These are phyloP conservation scores for Penicillium lagena DNA, from an alignment of 495 filamentous ascomycete species.

Conservation along the genomic window DNA sequence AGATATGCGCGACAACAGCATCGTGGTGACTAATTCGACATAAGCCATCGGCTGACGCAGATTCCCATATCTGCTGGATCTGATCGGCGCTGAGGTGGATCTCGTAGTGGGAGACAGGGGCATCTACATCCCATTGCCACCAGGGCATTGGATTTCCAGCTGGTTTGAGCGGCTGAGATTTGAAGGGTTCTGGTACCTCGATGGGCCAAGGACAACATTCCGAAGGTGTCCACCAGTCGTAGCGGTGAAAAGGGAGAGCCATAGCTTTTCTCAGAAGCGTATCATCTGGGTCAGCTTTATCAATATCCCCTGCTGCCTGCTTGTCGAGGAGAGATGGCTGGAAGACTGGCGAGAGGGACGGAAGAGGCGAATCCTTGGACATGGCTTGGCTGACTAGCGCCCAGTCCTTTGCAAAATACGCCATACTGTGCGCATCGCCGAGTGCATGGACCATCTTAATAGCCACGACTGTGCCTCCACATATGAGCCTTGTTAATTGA, in stretches of 20 bases:
- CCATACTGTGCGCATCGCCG: constrained; percentile 40
- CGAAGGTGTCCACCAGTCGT: constrained; percentile 26
- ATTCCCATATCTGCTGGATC: constrained; percentile 9
- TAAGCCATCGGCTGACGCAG: background rate
- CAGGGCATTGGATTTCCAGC: constrained; percentile 17
- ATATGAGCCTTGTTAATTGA: constrained; percentile 32
- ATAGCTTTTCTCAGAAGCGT: constrained; percentile 5
- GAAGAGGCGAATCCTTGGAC: background rate
- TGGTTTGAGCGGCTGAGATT: constrained; percentile 3
- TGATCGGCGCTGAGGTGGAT: constrained; percentile 17
- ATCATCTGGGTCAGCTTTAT: constrained; percentile 12
- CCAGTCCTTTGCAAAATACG: constrained; percentile 42
- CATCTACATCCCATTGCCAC: constrained; percentile 16
- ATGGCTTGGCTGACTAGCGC: constrained; percentile 14
- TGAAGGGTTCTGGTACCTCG: constrained; percentile 10
- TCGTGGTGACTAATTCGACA: constrained; percentile 22
- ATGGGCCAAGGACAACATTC: constrained; percentile 4
- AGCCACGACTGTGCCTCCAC: constrained; percentile 35
- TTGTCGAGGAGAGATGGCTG: constrained; percentile 20
- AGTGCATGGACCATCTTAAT: constrained; percentile 40
- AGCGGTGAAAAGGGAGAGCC: constrained; percentile 21
- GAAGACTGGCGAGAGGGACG: constrained; percentile 14
- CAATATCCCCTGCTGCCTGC: constrained; percentile 22
- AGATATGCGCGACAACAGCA: constrained; percentile 25
- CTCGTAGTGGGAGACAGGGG: constrained; percentile 13